These are phyloP conservation scores for Melanopsichium pennsylvanicum DNA, from an alignment of 1,284 basidiomycete species.

Conservation along the genomic window DNA sequence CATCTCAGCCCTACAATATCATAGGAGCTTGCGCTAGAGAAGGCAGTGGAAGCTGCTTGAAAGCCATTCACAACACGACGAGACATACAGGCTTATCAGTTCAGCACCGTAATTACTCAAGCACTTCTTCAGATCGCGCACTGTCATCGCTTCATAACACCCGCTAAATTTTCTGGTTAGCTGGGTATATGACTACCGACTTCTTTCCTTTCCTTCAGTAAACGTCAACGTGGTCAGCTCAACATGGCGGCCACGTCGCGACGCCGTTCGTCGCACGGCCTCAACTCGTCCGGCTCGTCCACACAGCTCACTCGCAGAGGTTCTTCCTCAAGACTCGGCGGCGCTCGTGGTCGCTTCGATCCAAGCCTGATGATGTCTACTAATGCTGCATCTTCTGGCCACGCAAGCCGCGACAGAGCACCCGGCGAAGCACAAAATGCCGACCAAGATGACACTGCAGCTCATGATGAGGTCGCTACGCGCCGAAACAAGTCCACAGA, in stretches of 20 bases:
- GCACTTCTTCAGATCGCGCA: too few species aligned
- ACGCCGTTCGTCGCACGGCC: constrained; percentile 33
- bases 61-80: too few species aligned
- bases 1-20: too few species aligned
- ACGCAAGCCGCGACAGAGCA: constrained; percentile 19
- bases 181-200: constrained; percentile 1
- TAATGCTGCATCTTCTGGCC: constrained; percentile 23
- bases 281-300: constrained; percentile 43
- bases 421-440: constrained; percentile 14
- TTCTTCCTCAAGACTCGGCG: constrained; percentile 34
- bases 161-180: too few species aligned
- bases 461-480: constrained; percentile 13
- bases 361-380: constrained; percentile 53
- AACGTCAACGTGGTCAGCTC: constrained; percentile 9
- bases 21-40: too few species aligned
- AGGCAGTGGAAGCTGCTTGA: too few species aligned
- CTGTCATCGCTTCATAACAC: too few species aligned
- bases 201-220: not conserved
- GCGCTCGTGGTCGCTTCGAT: constrained; percentile 44
- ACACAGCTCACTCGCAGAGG: constrained; percentile 41
- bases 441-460: constrained; percentile 10
- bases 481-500: constrained; percentile 52
- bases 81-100: too few species aligned
- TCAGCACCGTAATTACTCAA: too few species aligned
- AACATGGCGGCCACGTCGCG: constrained; percentile 36